Evolutionary conservation across 2,329 filamentous ascomycete species (phyloP).

Genomic region (Teratosphaeriaceae sp.): DNA sequence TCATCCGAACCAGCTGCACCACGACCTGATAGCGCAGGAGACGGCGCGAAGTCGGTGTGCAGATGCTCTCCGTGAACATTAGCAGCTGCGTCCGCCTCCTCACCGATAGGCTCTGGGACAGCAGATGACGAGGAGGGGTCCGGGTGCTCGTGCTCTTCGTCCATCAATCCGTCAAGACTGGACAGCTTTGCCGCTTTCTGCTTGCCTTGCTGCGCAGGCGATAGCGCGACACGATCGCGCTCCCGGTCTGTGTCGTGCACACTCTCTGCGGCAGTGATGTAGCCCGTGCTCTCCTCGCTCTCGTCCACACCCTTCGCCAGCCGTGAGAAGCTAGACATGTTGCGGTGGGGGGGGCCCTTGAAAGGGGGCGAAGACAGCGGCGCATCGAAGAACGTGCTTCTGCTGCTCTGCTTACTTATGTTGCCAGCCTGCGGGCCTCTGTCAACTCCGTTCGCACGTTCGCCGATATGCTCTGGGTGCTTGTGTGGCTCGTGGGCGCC

Average conservation of each 20-base stretch:
- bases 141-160: slow-evolving; percentile 8
- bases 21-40: neutral
- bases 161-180: slow-evolving; percentile 9
- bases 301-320: slow-evolving; percentile 1
- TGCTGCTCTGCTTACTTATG: slow-evolving; percentile 2
- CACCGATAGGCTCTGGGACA: neutral
- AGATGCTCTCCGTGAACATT: neutral
- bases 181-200: slow-evolving; percentile 7
- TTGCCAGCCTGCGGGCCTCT: neutral
- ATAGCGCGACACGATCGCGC: neutral
- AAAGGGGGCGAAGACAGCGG: slow-evolving; percentile 4
- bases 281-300: slow-evolving; percentile 7
- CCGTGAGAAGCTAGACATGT: neutral
- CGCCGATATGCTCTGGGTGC: slow-evolving; percentile 12
- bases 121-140: too few relatives aligned
- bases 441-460: neutral
- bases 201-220: slow-evolving; percentile 9
- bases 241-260: neutral
- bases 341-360: neutral
- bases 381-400: slow-evolving; percentile 7
- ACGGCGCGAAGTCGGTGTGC: neutral
- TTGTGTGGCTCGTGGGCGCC: slow-evolving; percentile 11
- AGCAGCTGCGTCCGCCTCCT: neutral
- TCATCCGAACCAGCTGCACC: neutral
- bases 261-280: slow-evolving; percentile 13